Conservation (phyloP, 768 basidiomycete species). For the Plicaturopsis crispa region DNA sequence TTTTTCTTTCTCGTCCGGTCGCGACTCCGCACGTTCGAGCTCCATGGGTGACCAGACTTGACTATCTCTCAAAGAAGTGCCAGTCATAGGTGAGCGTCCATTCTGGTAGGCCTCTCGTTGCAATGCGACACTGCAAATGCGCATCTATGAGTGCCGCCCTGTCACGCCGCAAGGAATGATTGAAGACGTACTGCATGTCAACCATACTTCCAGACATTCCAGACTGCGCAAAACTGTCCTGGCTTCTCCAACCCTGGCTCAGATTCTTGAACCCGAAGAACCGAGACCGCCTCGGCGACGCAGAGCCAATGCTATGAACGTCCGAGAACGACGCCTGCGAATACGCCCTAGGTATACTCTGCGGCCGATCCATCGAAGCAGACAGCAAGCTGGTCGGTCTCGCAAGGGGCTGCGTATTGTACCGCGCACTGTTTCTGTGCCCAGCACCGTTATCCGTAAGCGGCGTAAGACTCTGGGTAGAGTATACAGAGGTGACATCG, state of each 20-base stretch:
- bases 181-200: conserved; percentile 88
- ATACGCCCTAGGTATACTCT: conserved; percentile 55
- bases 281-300: conserved; percentile 58
- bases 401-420: conserved; percentile 43
- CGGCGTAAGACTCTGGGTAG: conserved; percentile 47
- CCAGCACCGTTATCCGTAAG: conserved; percentile 53
- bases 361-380: conserved; percentile 47
- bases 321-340: conserved; percentile 81
- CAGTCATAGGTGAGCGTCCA: conserved; percentile 22
- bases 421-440: conserved; percentile 50
- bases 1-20: conserved; percentile 29
- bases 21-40: conserved; percentile 20
- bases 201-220: conserved; percentile 84
- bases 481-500: conserved; percentile 71
- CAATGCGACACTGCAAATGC: conserved; percentile 59
- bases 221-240: conserved; percentile 76
- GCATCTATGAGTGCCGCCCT: too few relatives aligned
- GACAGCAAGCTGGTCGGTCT: conserved; percentile 59
- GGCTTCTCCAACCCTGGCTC: conserved; percentile 67
- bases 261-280: conserved; percentile 77
- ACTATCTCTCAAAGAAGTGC: conserved; percentile 35
- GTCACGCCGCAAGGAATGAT: too few relatives aligned
- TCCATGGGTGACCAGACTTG: conserved; percentile 43
- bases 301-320: conserved; percentile 64
- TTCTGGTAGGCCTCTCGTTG: conserved; percentile 50